Conservation (phyloP, 2,329 filamentous ascomycete genomes). For the Curvularia sp. region DNA sequence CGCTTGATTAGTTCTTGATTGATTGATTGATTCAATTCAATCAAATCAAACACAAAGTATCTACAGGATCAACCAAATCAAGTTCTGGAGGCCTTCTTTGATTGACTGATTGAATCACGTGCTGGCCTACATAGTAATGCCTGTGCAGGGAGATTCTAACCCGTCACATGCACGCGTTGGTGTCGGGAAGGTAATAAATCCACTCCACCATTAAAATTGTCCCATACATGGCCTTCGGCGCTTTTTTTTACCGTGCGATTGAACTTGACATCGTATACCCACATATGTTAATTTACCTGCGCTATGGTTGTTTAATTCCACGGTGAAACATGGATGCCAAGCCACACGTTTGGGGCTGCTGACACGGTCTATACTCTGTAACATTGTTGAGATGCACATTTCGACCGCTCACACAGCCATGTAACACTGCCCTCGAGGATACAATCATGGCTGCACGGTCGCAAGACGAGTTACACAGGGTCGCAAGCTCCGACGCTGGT, state of each 20-base stretch:
- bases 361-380: constrained; percentile 11
- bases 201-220: background rate
- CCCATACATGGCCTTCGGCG: background rate
- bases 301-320: constrained; percentile 1
- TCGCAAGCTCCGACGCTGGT: constrained; percentile 32
- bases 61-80: too few relatives aligned
- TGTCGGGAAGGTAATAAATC: background rate
- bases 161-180: background rate
- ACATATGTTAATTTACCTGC: background rate
- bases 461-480: constrained; percentile 24
- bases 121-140: too few relatives aligned
- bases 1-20: too few relatives aligned
- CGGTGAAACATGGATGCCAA: constrained; percentile 19
- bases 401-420: constrained; percentile 16
- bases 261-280: background rate
- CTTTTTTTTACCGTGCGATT: background rate
- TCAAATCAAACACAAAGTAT: too few relatives aligned
- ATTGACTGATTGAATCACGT: too few relatives aligned
- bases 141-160: background rate
- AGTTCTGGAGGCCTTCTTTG: too few relatives aligned
- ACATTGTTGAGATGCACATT: constrained; percentile 15
- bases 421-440: constrained; percentile 17
- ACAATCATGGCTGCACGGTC: constrained; percentile 32
- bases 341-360: constrained; percentile 18
- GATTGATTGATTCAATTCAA: too few relatives aligned